Evolutionary conservation across 108 stramenopile genomes (phyloP).

Genomic region (Aureococcus anophagefferens): DNA sequence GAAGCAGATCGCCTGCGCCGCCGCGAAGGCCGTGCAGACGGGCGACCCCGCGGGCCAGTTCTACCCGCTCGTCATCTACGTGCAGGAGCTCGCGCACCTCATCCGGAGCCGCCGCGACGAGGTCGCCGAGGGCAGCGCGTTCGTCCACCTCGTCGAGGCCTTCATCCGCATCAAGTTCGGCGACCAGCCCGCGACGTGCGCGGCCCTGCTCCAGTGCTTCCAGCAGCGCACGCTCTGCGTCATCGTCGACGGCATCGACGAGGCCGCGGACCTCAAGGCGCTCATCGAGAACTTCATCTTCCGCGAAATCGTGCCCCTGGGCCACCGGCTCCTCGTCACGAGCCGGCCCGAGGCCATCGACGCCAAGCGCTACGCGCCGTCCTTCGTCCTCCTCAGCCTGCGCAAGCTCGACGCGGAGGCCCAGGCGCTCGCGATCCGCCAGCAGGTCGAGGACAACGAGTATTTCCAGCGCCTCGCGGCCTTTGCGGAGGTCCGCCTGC

Average conservation of each 20-base stretch:
- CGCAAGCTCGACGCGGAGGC: neutral
- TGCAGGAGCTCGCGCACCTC: constrained; percentile 3
- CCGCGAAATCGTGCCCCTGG: neutral
- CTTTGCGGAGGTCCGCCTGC: neutral
- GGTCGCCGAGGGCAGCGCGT: neutral
- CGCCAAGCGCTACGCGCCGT: neutral
- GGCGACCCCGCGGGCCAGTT: neutral
- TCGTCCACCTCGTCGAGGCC: too few relatives aligned
- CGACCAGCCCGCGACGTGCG: neutral
- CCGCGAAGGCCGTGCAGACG: neutral
- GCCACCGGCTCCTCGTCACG: constrained; percentile 1
- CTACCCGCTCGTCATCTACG: constrained; percentile 1
- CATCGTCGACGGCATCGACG: constrained; percentile 3
- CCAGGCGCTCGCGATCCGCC: neutral
- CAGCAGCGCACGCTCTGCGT: neutral
- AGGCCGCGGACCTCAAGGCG: constrained; percentile 1
- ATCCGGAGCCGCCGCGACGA: too few relatives aligned
- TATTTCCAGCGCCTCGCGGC: neutral
- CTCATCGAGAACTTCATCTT: constrained; percentile 3
- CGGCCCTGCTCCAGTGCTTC: neutral
- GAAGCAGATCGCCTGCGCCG: constrained; percentile 1
- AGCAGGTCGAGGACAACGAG: neutral
- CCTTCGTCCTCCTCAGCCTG: neutral
- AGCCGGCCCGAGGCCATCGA: neutral
- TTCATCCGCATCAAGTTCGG: too few relatives aligned